Evolutionary conservation across 139 green algal genomes (phyloP).

Genomic region (Monoraphidium neglectum): DNA sequence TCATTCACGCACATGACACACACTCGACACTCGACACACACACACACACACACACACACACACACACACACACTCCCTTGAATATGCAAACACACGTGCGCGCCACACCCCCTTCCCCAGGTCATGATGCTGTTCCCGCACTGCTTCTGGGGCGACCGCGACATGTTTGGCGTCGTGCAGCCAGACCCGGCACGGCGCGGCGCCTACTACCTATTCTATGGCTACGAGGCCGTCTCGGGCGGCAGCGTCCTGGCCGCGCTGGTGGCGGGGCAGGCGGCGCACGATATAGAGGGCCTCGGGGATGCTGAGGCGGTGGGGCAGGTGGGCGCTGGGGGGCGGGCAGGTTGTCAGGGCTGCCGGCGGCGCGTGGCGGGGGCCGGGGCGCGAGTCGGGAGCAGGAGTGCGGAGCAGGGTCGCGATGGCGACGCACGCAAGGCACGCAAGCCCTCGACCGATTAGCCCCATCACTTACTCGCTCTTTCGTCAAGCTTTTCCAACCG

Average conservation of each 20-base stretch:
- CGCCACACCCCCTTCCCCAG: slow-evolving; percentile 41
- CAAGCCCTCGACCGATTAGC: no score
- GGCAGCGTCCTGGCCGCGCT: slow-evolving; percentile 81
- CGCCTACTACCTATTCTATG: slow-evolving; percentile 96
- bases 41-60: background rate
- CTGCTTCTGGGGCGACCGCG: slow-evolving; percentile 87
- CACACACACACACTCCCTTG: background rate
- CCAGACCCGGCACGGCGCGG: slow-evolving; percentile 54
- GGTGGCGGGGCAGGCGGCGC: slow-evolving; percentile 71
- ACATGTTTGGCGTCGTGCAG: slow-evolving; percentile 89
- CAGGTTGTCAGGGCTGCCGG: no score
- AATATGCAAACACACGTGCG: background rate
- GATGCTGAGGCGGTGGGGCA: slow-evolving; percentile 50
- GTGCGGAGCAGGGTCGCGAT: no score
- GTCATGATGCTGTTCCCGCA: slow-evolving; percentile 92
- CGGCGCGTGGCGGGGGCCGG: no score
- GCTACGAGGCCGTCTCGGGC: slow-evolving; percentile 67
- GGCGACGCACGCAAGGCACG: no score
- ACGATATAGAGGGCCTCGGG: slow-evolving; percentile 59
- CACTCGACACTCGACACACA: background rate
- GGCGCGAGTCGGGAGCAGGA: no score
- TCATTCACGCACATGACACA: no score
- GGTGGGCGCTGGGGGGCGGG: no score
- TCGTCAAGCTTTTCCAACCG: no score
- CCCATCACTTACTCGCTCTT: no score